Evolutionary conservation across 345 rosid genomes (phyloP).

Genomic region (Lumnitzera racemosa): DNA sequence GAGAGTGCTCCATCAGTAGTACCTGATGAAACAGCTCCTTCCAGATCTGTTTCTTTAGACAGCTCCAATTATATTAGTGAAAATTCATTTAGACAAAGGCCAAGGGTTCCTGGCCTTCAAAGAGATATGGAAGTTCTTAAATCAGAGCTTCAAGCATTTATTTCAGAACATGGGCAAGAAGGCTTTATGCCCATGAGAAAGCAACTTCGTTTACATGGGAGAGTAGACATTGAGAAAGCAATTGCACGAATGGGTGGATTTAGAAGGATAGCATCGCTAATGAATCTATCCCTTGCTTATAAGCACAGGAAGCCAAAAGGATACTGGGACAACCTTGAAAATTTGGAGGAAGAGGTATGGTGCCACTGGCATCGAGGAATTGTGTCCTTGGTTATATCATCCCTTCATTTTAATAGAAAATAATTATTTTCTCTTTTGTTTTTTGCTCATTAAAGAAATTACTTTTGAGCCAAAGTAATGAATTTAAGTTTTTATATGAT

Average conservation of each 20-base stretch:
- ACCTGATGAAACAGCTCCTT: slow-evolving; percentile 12
- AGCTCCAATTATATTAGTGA: slow-evolving; percentile 10
- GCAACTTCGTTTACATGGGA: slow-evolving; percentile 80
- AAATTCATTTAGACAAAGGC: slow-evolving; percentile 43
- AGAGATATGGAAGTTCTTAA: slow-evolving; percentile 71
- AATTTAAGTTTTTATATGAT: no score
- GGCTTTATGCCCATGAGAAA: slow-evolving; percentile 99
- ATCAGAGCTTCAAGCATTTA: slow-evolving; percentile 72
- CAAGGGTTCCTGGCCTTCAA: slow-evolving; percentile 83
- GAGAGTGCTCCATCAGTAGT: slow-evolving; percentile 18
- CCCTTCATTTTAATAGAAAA: not conserved
- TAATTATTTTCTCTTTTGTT: not conserved
- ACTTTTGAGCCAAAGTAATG: no score
- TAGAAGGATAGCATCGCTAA: slow-evolving; percentile 65
- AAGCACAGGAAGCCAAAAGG: slow-evolving; percentile 95
- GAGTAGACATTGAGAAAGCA: slow-evolving; percentile 94
- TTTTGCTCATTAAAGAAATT: no score
- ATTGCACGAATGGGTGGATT: slow-evolving; percentile 92
- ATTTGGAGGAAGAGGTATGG: slow-evolving; percentile 82
- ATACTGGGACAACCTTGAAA: slow-evolving; percentile 91
- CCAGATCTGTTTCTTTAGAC: slow-evolving; percentile 8
- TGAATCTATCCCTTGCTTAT: slow-evolving; percentile 91
- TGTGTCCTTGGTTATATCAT: not conserved
- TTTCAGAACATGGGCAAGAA: slow-evolving; percentile 80
- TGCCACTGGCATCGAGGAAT: not conserved